A percentile compares a stretch with the other conserved stretches of the same genome.
These are phyloP conservation scores for Scheffersomyces stambukii DNA, from an alignment of 1,139 yeast species.

Conservation along the genomic window DNA sequence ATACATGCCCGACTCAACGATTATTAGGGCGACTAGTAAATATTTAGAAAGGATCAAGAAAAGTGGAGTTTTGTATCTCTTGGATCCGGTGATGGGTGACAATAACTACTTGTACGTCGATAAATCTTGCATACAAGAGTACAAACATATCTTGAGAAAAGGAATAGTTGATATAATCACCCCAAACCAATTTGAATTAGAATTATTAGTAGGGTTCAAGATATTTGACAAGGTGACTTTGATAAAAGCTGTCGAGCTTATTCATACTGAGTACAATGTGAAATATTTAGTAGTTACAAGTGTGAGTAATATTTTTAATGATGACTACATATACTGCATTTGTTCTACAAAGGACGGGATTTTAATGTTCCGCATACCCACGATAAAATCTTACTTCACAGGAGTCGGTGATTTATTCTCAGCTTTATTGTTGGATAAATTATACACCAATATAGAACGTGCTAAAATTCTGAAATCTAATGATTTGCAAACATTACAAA, in stretches of 20 bases:
- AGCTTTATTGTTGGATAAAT: conserved; percentile 66
- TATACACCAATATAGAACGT: conserved; percentile 26
- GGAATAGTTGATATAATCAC: conserved; percentile 65
- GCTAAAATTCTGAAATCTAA: too few relatives aligned
- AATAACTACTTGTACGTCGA: conserved; percentile 79
- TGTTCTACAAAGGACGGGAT: conserved; percentile 35
- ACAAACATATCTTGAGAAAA: conserved; percentile 49
- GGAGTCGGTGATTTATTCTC: conserved; percentile 94
- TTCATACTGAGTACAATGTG: conserved; percentile 52
- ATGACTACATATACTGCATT: conserved; percentile 44
- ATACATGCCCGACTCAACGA: conserved; percentile 31
- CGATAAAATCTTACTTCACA: conserved; percentile 70
- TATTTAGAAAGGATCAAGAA: conserved; percentile 13
- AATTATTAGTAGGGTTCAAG: conserved; percentile 55
- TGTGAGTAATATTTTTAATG: conserved; percentile 10
- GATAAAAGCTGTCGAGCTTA: conserved; percentile 37
- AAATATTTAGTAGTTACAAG: conserved; percentile 64
- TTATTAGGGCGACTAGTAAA: conserved; percentile 19
- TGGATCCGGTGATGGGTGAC: conserved; percentile 96
- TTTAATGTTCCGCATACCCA: conserved; percentile 42
- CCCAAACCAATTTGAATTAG: conserved; percentile 91
- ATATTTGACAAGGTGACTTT: conserved; percentile 42
- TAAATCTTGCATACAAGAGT: conserved; percentile 62
- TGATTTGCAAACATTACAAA: conserved; percentile 16
- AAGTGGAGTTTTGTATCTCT: conserved; percentile 44